Base-by-base conservation (phyloP, 2,329 filamentous ascomycete genomes). In the Sarocladium brachiariae region DNA sequence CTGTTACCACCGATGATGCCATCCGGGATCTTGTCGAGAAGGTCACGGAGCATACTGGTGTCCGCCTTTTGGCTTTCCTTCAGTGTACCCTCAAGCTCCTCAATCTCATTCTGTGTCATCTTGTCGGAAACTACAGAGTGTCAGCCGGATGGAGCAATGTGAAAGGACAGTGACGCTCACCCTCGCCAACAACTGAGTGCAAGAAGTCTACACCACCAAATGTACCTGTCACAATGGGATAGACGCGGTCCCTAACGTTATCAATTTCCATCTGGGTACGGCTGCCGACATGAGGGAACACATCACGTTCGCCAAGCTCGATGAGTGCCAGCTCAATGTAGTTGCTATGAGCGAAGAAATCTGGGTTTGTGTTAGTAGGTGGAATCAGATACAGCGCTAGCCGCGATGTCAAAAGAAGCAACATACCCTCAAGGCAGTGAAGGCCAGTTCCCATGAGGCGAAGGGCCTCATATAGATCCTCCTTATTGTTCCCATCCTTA, bases 121-220 rank as follows among this genome's bases (percentile, higher is more conserved):
- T 96, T 96, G 68, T 96, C 91, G 34, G 86, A 87, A 49, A 96
- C 81, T 80, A n/a, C 50, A 1, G 1, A 14, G 21, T 13, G 30
- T 65, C 49, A 60, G 58, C 41, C 33, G 35, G 11, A 2, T 37
- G 14, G 7, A 47, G 24, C 35, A 31, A 23, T 35, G 13, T 19
- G 27, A 33, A 46, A 49, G 41, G 49, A 9, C 14, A 16, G 30
- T 19, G 16, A 2, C 2, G 57, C 66, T n/a, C 56, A 78, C 76
- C 72, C 71, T 84, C 81, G 52, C 81, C 80, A 41, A 80, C 87
- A 25, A 95, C 90, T 1, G 87, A 93, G 71, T 95, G 89, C 54
- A 96, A 73, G 70, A 96, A 96, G 62, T 96, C 92, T 13, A 96
- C 91, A 55, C 91, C 91, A 54, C 91, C 91, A 67, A 96, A 96